Percentiles rank a stretch among this genome's conserved stretches.
Evolutionary conservation across 805 yeast species (phyloP).

Genomic region (Cyberlindnera nakhonratchasimensis): DNA sequence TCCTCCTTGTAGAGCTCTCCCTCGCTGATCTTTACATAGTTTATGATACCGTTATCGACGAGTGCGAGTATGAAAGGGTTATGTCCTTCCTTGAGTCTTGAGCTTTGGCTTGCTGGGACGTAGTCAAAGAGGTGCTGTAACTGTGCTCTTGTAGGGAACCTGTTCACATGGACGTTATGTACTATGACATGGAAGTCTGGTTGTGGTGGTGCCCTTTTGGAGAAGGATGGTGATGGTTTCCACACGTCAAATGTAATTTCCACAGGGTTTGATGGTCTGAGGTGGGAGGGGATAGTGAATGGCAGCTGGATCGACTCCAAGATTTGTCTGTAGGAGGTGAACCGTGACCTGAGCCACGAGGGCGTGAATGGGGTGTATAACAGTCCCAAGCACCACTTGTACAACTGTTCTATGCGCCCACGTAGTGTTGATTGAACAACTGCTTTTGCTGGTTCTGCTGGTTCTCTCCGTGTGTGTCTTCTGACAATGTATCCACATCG

Average conservation of each 20-base stretch:
- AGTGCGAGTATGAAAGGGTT: slow-evolving; percentile 56
- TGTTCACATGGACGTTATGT: slow-evolving; percentile 45
- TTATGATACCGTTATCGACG: slow-evolving; percentile 72
- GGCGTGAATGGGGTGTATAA: slow-evolving; percentile 15
- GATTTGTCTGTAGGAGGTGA: slow-evolving; percentile 27
- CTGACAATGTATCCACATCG: slow-evolving; percentile 73
- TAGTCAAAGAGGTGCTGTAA: slow-evolving; percentile 37
- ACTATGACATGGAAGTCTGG: slow-evolving; percentile 75
- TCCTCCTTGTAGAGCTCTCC: slow-evolving; percentile 43
- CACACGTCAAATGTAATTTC: slow-evolving; percentile 58
- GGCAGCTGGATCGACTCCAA: slow-evolving; percentile 31
- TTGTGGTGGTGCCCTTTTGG: slow-evolving; percentile 60
- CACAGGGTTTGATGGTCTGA: slow-evolving; percentile 6
- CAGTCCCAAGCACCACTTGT: slow-evolving; percentile 7
- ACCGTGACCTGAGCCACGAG: slow-evolving; percentile 21
- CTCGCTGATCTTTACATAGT: slow-evolving; percentile 53
- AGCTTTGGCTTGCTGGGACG: too few species aligned
- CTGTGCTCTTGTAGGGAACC: slow-evolving; percentile 46
- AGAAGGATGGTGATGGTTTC: slow-evolving; percentile 76
- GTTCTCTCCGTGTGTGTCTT: slow-evolving; percentile 20
- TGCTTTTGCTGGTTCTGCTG: not conserved
- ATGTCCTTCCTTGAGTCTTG: slow-evolving; percentile 51
- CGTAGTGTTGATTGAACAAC: not conserved
- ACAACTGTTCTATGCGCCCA: too few species aligned
- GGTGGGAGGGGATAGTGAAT: slow-evolving; percentile 2